Base-by-base conservation (phyloP, 2,329 filamentous ascomycete species). In the Phyllosticta capitalensis region DNA sequence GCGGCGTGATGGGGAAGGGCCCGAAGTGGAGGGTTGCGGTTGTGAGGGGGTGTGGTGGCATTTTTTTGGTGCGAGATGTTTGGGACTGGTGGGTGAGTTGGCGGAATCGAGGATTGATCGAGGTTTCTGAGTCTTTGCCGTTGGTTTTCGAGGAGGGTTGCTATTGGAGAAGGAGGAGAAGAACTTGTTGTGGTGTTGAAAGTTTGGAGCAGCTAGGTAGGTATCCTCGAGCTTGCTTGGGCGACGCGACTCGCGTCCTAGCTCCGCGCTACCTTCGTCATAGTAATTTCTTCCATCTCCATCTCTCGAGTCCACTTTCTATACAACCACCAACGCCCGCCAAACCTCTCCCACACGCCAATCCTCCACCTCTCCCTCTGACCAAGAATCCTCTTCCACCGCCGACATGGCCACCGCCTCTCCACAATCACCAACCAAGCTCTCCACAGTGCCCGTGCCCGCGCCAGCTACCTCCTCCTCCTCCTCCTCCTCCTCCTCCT, bases 1-100 rank as follows among this genome's bases (percentile, higher is more conserved):
- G 89, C 19, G 83, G 78, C 12, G 88, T 89, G 58, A 95, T 88
- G 61, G 88, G 78, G 69, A 88, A 92, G 9, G 85, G 81, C 14
- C 90, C 89, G 68, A 95, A 94, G 68, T 84, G 79, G 65, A 92
- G 76, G 17, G 71, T 70, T n/a, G 52, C 49, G 49, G 49, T 26
- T 9, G 58, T 56, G 21, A 60, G 54, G 9, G 58, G 57, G 14
- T 54, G 33, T 12, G 56, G 56, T 24, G 58, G 58, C 58, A 60
- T 60, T 63, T 45, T 52, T 19, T 5, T 12, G 24, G 5, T 48
- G 45, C n/a, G 24, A 19, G 57, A 28, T 54, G 55, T 52, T 19
- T 33, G 30, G n/a, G n/a, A n/a, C n/a, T n/a, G n/a, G n/a, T n/a
- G n/a, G n/a, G n/a, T n/a, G n/a, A n/a, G n/a, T n/a, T n/a, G n/a